Evolutionary conservation across 148 eudicot genomes (phyloP), one percentile per base, ranked within the genome.

Genomic region (Salicornia ramosissima): DNA sequence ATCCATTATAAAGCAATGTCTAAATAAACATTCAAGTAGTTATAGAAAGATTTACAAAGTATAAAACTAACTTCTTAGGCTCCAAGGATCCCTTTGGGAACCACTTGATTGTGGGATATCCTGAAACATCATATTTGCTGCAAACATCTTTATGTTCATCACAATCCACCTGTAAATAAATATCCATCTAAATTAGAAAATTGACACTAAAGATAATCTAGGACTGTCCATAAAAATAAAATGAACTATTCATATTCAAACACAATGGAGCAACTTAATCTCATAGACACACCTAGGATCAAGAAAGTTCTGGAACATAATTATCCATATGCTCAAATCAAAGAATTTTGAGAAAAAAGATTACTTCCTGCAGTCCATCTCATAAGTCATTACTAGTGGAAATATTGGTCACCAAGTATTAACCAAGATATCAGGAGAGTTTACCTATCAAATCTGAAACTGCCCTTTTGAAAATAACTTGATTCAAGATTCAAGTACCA

Each of bases 21-120:
- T 57, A 30, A 16, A 58, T 53, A 56, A 62, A 29, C 51, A 77
- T 52, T 50, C 51, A 67, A 49, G 45, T 21, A 57, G 31, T 43
- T 31, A 24, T 34, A 60, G 52, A 55, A 10, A 64, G 43, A 30
- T 19, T 4, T 36, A 36, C 5, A 49, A 19, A 49, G 49, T 45
- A 42, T 15, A 50, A n/a, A 53, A 78, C 96, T 79, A 74, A 90
- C 98, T 90, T 87, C 80, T 94, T 88, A 24, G 98, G 96, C 77
- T 94, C 97, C 83, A 94, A 74, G 64, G 98, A 88, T 50, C 97
- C 97, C 79, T 94, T 94, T 54, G 97, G 97, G 78, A 94, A 94
- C 98, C 98, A 94, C 72, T 94, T 86, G 61, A 94, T 71, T 56
- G 98, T 90, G 70, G 98, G 98, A 75, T 94, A 94, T 18, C 98